A percentile compares a stretch with the other conserved stretches of the same genome.
These are phyloP conservation scores for Trebouxia sp. DNA, from an alignment of 139 green algal genomes.

Conservation along the genomic window DNA sequence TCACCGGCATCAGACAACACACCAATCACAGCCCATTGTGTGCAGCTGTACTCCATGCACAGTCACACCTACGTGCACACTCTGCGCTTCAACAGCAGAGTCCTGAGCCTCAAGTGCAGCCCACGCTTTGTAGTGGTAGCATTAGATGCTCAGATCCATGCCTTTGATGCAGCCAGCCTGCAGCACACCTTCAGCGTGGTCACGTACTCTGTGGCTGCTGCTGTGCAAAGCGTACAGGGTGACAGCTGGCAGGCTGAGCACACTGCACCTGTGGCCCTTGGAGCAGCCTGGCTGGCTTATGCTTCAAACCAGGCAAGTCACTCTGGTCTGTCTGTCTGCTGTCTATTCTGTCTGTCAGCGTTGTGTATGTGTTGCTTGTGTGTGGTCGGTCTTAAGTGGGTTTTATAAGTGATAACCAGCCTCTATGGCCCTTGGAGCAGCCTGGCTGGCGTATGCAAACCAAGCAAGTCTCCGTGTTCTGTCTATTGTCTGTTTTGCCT, in stretches of 20 bases:
- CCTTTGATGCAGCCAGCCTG: slow-evolving; percentile 48
- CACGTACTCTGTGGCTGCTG: slow-evolving; percentile 44
- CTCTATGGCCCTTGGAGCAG: slow-evolving; percentile 54
- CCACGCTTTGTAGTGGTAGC: slow-evolving; percentile 42
- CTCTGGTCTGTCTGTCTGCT: neutral
- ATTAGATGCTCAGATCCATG: slow-evolving; percentile 52
- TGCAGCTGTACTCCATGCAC: slow-evolving; percentile 50
- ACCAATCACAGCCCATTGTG: neutral
- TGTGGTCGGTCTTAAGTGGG: neutral
- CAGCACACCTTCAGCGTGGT: slow-evolving; percentile 56
- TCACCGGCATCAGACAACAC: neutral
- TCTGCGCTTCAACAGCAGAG: slow-evolving; percentile 35
- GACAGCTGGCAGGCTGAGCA: neutral
- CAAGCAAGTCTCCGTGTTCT: slow-evolving; percentile 32
- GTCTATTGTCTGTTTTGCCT: too few species aligned
- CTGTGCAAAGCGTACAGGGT: neutral
- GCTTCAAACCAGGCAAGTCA: slow-evolving; percentile 54
- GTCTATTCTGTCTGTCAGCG: neutral
- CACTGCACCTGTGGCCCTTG: slow-evolving; percentile 51
- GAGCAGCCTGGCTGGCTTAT: slow-evolving; percentile 63
- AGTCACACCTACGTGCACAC: slow-evolving; percentile 36
- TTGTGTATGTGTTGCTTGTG: neutral
- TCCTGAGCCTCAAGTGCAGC: slow-evolving; percentile 35
- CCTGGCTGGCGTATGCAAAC: slow-evolving; percentile 68
- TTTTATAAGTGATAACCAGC: too few species aligned